Conservation (phyloP, 352 stramenopile genomes). For the Halophytophthora polymorphica region DNA sequence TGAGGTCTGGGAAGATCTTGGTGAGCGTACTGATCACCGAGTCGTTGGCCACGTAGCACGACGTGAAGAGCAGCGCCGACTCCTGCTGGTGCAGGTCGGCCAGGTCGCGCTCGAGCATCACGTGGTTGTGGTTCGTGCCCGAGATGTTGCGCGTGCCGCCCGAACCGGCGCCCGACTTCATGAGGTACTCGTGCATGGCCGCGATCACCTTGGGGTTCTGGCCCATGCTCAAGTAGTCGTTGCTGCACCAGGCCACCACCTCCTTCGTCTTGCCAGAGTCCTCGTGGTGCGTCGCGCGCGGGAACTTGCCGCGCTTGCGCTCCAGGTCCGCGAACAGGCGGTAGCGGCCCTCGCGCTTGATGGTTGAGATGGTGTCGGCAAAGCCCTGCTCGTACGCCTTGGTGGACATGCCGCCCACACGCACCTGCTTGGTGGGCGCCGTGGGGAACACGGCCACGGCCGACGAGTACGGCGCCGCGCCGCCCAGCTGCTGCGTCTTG, state of each 20-base stretch:
- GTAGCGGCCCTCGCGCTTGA: slow-evolving; percentile 87
- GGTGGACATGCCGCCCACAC: slow-evolving; percentile 55
- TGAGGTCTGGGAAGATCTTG: slow-evolving; percentile 88
- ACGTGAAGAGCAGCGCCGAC: slow-evolving; percentile 83
- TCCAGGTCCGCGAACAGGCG: slow-evolving; percentile 85
- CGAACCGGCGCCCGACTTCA: slow-evolving; percentile 77
- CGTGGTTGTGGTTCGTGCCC: slow-evolving; percentile 90
- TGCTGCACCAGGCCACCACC: slow-evolving; percentile 88
- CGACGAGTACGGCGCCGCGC: slow-evolving; percentile 34
- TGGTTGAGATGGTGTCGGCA: slow-evolving; percentile 68
- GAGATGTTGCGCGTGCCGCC: slow-evolving; percentile 90
- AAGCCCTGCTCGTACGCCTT: slow-evolving; percentile 74
- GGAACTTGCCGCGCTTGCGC: slow-evolving; percentile 84
- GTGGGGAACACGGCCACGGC: slow-evolving; percentile 59
- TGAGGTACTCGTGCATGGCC: slow-evolving; percentile 80
- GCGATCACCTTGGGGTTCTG: slow-evolving; percentile 85
- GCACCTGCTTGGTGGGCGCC: slow-evolving; percentile 45
- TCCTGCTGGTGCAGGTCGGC: slow-evolving; percentile 88
- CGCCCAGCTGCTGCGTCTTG: slow-evolving; percentile 22
- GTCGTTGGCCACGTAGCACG: slow-evolving; percentile 90
- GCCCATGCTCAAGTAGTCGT: slow-evolving; percentile 91
- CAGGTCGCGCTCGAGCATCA: slow-evolving; percentile 80
- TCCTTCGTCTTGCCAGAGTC: slow-evolving; percentile 70
- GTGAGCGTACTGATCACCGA: slow-evolving; percentile 84
- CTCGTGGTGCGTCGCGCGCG: slow-evolving; percentile 72